These are phyloP conservation scores for Lactarius pseudohatsudake DNA, from an alignment of 768 basidiomycete species.

Conservation along the genomic window DNA sequence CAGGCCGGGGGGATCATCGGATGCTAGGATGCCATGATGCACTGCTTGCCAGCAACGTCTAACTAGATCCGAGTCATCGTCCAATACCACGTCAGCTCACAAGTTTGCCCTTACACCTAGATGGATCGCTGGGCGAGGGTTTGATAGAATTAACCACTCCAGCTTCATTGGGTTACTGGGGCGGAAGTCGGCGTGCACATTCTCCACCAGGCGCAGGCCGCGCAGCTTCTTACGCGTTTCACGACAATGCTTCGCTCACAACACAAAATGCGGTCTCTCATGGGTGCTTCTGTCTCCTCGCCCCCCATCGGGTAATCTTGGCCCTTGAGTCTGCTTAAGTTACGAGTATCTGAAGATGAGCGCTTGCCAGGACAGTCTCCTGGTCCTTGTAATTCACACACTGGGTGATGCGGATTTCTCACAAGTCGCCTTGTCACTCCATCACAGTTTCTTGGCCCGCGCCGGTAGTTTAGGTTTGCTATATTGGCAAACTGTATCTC, in stretches of 20 bases:
- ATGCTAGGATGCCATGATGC: not conserved
- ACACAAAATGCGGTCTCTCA: not conserved
- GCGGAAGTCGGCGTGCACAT: not conserved
- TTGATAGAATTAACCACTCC: not conserved
- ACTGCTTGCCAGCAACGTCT: not conserved
- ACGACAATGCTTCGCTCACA: not conserved
- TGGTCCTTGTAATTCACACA: not conserved
- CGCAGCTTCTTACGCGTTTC: not conserved
- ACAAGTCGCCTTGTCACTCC: not conserved
- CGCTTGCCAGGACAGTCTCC: not conserved
- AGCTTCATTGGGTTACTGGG: not conserved
- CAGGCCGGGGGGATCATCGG: no score
- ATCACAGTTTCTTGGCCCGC: not conserved
- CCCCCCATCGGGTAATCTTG: not conserved
- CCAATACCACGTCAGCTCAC: not conserved
- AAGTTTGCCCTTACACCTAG: not conserved
- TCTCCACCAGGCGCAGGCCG: not conserved
- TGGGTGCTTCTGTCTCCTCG: not conserved
- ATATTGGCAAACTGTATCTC: not conserved
- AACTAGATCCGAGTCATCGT: not conserved
- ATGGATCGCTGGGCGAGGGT: not conserved
- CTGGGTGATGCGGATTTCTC: not conserved
- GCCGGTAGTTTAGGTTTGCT: not conserved
- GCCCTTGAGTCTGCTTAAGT: not conserved
- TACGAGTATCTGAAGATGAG: not conserved